Evolutionary conservation across 176 grass and related monocot genomes (phyloP).

Genomic region (Oryza rufipogon): DNA sequence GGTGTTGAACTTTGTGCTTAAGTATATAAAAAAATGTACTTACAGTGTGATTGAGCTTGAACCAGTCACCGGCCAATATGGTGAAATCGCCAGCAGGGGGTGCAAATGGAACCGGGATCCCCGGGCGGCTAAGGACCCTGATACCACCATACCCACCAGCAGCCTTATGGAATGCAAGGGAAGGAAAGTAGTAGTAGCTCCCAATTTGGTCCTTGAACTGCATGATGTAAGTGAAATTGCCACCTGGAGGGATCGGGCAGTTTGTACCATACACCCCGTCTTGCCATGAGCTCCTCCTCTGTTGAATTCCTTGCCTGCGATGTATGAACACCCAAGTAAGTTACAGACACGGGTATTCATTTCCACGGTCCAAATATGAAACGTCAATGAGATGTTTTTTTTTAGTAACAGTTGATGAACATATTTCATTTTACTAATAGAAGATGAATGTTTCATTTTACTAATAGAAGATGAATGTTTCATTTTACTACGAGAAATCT

Average conservation of each 20-base stretch:
- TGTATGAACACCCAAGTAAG: neutral
- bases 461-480: neutral
- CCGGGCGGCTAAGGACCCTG: slow-evolving; percentile 73
- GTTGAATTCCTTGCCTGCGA: slow-evolving; percentile 84
- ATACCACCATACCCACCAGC: slow-evolving; percentile 86
- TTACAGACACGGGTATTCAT: neutral
- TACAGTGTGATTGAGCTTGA: slow-evolving; percentile 95
- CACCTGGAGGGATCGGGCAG: slow-evolving; percentile 83
- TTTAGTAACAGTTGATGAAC: no score
- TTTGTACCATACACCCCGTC: slow-evolving; percentile 88
- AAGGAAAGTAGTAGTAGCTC: slow-evolving; percentile 95
- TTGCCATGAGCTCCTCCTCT: slow-evolving; percentile 94
- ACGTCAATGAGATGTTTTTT: neutral
- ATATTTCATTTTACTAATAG: neutral
- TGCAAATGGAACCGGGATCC: slow-evolving; percentile 83
- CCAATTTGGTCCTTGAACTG: slow-evolving; percentile 97
- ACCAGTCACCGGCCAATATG: slow-evolving; percentile 81
- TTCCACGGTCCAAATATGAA: neutral
- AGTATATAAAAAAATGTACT: slow-evolving; percentile 13
- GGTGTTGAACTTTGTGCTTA: neutral
- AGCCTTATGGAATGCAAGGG: slow-evolving; percentile 85
- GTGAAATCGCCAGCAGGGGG: slow-evolving; percentile 83
- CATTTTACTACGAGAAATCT: neutral
- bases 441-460: neutral
- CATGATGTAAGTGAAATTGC: slow-evolving; percentile 86